A percentile compares a stretch with the other conserved stretches of the same genome.
Conservation (phyloP, 202 grass and related monocot species). For the Panicum virgatum region DNA sequence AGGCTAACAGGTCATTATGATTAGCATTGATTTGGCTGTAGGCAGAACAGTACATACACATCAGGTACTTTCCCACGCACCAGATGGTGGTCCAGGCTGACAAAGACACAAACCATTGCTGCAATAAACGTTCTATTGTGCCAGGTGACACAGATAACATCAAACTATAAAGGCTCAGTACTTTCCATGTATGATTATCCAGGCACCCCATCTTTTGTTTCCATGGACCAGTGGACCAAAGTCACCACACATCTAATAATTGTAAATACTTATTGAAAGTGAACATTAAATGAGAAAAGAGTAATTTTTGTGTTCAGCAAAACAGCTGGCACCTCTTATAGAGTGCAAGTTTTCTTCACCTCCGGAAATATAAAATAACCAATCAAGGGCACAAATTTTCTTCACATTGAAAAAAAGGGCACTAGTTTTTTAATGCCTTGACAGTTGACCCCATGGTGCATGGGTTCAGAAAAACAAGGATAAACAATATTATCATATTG, state of each 20-base stretch:
- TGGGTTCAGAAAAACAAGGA: background rate
- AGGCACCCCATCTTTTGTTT: conserved; percentile 9
- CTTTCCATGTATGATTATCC: conserved; percentile 21
- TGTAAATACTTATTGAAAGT: background rate
- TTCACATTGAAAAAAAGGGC: background rate
- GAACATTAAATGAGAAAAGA: background rate
- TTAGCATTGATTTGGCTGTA: conserved; percentile 24
- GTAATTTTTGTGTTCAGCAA: background rate
- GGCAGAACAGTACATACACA: conserved; percentile 7
- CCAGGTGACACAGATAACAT: conserved; percentile 13
- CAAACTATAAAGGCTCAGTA: background rate
- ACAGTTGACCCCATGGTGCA: conserved; percentile 19
- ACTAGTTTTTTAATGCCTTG: conserved; percentile 4
- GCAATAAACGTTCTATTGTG: background rate
- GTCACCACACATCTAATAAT: conserved; percentile 8
- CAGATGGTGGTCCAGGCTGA: conserved; percentile 18
- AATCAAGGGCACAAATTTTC: background rate
- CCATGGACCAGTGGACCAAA: conserved; percentile 1
- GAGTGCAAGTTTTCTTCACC: background rate
- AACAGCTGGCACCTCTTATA: background rate
- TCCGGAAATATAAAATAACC: background rate
- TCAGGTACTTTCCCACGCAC: conserved; percentile 4
- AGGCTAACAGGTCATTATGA: background rate
- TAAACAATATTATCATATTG: conserved; percentile 4
- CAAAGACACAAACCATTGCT: conserved; percentile 5